phyloP scores from a whole-genome alignment of 2,329 filamentous ascomycete genomes.

The Cladorrhinum sp. region DNA sequence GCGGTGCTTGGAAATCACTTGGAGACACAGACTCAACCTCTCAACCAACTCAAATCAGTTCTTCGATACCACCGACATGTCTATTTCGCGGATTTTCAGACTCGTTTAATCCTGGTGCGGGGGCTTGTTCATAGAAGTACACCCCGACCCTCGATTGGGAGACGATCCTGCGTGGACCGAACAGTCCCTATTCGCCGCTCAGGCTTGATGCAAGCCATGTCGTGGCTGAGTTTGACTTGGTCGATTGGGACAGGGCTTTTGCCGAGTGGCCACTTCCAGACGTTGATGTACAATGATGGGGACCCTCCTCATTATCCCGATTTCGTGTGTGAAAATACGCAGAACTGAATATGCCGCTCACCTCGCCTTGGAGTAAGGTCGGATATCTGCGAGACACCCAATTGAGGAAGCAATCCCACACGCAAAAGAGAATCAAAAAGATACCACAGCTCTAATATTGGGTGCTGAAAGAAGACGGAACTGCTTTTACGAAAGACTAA shows the following conservation, averaged over 20 bases:
- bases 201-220: not conserved
- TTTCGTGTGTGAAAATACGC: not conserved
- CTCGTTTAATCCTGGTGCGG: not conserved
- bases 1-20: not conserved
- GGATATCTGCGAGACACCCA: not conserved
- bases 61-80: not conserved
- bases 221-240: not conserved
- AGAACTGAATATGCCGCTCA: no score
- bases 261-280: slow-evolving; percentile 1
- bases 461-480: no score
- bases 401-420: not conserved
- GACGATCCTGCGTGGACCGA: not conserved
- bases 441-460: not conserved
- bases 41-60: not conserved
- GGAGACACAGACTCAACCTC: not conserved
- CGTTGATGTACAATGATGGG: not conserved
- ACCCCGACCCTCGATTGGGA: not conserved
- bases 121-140: not conserved
- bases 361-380: not conserved
- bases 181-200: not conserved
- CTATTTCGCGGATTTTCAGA: not conserved
- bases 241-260: slow-evolving; percentile 2
- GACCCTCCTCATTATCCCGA: not conserved
- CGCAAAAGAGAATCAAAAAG: not conserved
- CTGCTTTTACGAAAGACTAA: no score